A percentile compares a stretch with the other conserved stretches of the same genome.
Conservation (phyloP, 2,329 filamentous ascomycete genomes). For the Aureobasidium sp. region DNA sequence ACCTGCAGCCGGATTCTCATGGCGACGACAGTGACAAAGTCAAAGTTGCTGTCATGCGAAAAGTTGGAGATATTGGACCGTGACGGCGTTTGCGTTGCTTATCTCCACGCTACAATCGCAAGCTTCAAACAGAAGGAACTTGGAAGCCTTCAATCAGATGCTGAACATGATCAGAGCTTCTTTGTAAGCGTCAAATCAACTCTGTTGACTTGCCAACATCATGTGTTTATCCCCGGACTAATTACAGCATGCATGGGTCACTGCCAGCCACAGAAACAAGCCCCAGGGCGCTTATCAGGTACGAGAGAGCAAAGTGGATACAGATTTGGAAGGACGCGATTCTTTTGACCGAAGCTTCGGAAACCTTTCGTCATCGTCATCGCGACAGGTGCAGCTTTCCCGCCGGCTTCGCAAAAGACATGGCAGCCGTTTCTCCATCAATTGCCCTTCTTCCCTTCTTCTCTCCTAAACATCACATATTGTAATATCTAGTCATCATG, state of each 20-base stretch:
- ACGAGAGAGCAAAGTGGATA: not conserved
- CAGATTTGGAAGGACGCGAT: not conserved
- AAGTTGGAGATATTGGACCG: not conserved
- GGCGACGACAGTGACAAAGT: not conserved
- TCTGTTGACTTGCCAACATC: not conserved
- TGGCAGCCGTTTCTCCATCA: not conserved
- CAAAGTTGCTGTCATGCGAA: not conserved
- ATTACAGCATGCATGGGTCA: not conserved
- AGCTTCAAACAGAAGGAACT: not conserved
- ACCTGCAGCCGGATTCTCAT: constrained; percentile 70
- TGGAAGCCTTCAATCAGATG: not conserved
- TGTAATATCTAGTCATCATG: constrained; percentile 24
- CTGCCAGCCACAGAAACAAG: not conserved
- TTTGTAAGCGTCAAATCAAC: not conserved
- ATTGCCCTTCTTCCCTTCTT: not conserved
- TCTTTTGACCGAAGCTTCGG: not conserved
- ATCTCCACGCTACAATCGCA: not conserved
- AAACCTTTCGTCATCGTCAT: too few species aligned
- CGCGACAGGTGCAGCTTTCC: not conserved
- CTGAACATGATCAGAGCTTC: not conserved
- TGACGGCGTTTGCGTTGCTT: not conserved
- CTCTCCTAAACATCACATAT: not conserved
- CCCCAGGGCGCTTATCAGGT: not conserved
- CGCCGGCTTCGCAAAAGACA: not conserved
- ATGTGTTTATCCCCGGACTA: not conserved